Evolutionary conservation across 192 early-diverging fungal genomes (phyloP), one percentile per base, ranked within the genome.

Genomic region (Nowakowskiella sp.): DNA sequence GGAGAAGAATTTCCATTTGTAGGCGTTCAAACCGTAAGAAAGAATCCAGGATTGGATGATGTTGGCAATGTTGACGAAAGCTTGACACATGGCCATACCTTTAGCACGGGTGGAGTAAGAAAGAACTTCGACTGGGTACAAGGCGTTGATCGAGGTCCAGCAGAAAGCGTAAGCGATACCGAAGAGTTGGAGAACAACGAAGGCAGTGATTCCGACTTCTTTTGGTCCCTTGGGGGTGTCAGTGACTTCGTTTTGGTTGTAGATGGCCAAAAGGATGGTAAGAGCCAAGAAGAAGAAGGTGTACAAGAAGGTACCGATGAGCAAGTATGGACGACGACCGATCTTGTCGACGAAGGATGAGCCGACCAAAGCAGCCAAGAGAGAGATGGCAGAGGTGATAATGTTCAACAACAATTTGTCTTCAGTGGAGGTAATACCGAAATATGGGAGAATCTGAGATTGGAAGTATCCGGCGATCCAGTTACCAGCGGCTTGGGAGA

Each of bases 121-220:
- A 2, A 73, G 72, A 27, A 65, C 50, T 60, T 73, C 71, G 55
- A 69, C 68, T 27, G 61, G 55, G 36, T 77, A 78, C 25, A 76
- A 45, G 9, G 67, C 65, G 42, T 76, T 58, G 51, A 73, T 46
- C 19, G 72, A 67, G 22, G 72, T 76, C 66, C 64, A 76, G 9
- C 60, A 48, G 47, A 77, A 47, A 2, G 72, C 57, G 69, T 76
- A 73, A 31, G 58, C 53, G 26, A 72, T 72, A 16, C 33, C 36
- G 61, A 73, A 73, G 24, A 64, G 28, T 29, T 57, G 34, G 8
- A 57, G 44, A 30, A 61, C 54, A 39, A 73, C 36, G 42, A 72
- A 64, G 6, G 49, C 72, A 1, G 58, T 26, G 13, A 49, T 58
- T 2, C 50, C 28, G 13, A 19, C 36, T 19, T 39, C 13, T 13